Conservation (phyloP, 2,329 filamentous ascomycete genomes). For the Colletotrichum somersetense region DNA sequence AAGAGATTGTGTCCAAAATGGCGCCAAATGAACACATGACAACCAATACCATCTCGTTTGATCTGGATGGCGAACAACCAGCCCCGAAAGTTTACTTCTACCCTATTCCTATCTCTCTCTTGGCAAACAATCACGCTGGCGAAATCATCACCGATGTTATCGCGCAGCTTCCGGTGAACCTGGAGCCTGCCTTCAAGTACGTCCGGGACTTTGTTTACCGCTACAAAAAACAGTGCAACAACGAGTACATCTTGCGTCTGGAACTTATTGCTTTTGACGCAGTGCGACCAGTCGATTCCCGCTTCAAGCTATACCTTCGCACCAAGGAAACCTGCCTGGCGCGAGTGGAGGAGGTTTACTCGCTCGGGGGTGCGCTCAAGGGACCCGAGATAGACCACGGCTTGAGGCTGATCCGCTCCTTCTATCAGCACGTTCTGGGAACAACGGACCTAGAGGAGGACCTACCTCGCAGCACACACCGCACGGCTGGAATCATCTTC, state of each 20-base stretch:
- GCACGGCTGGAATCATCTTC: slow-evolving; percentile 52
- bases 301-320: slow-evolving; percentile 55
- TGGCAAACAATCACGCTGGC: slow-evolving; percentile 24
- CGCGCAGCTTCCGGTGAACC: slow-evolving; percentile 25
- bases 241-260: slow-evolving; percentile 22
- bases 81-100: slow-evolving; percentile 47
- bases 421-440: slow-evolving; percentile 44
- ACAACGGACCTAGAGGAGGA: slow-evolving; percentile 37
- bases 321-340: slow-evolving; percentile 48
- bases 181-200: slow-evolving; percentile 42
- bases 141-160: slow-evolving; percentile 31
- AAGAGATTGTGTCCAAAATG: slow-evolving; percentile 24
- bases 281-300: slow-evolving; percentile 45
- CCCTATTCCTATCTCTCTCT: slow-evolving; percentile 42
- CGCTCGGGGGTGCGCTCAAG: slow-evolving; percentile 43
- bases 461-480: slow-evolving; percentile 45
- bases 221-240: slow-evolving; percentile 26
- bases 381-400: slow-evolving; percentile 35
- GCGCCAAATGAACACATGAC: slow-evolving; percentile 33
- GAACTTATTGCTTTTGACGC: slow-evolving; percentile 53
- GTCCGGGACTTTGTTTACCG: slow-evolving; percentile 24
- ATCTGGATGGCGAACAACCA: slow-evolving; percentile 42
- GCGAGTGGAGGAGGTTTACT: slow-evolving; percentile 46
- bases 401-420: slow-evolving; percentile 35
- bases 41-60: slow-evolving; percentile 44